These are phyloP conservation scores for Diospyros kaki DNA, from an alignment of 148 eudicot species.

Conservation along the genomic window DNA sequence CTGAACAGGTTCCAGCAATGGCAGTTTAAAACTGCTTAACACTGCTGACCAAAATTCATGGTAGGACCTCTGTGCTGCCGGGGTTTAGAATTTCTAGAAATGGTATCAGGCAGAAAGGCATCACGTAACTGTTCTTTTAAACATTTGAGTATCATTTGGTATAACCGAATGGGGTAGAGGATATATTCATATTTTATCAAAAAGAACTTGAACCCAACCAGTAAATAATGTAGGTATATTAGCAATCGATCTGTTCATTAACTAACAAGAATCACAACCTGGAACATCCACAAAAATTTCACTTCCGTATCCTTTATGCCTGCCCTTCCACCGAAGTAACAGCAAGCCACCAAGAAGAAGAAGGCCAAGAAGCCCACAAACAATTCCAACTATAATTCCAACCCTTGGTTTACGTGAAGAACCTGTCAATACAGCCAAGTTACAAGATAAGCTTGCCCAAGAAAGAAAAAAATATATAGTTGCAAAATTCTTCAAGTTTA, in stretches of 20 bases:
- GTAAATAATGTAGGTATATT: constrained; percentile 1
- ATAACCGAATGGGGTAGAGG: background rate
- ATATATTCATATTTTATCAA: background rate
- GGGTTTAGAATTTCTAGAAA: background rate
- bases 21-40: background rate
- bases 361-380: constrained; percentile 52
- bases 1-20: background rate
- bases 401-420: constrained; percentile 56
- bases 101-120: background rate
- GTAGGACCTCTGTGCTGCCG: background rate
- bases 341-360: constrained; percentile 55
- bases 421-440: constrained; percentile 36
- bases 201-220: background rate
- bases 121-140: background rate
- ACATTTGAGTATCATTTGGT: no score
- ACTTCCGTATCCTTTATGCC: constrained; percentile 51
- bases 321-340: constrained; percentile 49
- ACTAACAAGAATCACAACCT: constrained; percentile 45
- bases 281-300: constrained; percentile 91
- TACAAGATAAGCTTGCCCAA: constrained; percentile 10
- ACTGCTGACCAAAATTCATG: background rate
- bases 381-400: constrained; percentile 54
- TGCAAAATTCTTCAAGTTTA: background rate
- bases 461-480: background rate
- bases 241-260: background rate